These are phyloP conservation scores for Torulaspora indica DNA, from an alignment of 805 yeast species.

Conservation along the genomic window DNA sequence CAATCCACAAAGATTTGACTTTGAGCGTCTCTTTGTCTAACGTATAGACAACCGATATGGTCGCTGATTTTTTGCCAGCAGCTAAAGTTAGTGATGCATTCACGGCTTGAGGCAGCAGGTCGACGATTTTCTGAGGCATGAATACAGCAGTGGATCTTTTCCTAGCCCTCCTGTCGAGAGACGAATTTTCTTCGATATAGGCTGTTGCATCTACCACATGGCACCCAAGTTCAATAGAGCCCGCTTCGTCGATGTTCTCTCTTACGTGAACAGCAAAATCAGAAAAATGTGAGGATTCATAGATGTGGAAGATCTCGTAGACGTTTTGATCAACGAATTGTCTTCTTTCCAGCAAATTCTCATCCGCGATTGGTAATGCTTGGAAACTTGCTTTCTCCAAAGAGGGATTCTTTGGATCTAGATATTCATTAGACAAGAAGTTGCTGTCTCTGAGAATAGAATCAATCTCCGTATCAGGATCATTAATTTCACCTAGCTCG, in stretches of 20 bases:
- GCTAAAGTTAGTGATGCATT: constrained; percentile 57
- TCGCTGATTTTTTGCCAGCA: constrained; percentile 55
- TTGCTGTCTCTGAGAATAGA: constrained; percentile 86
- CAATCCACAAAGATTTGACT: constrained; percentile 71
- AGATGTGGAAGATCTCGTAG: constrained; percentile 35
- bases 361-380: constrained; percentile 24
- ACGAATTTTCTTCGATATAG: constrained; percentile 65
- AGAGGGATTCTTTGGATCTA: constrained; percentile 40
- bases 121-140: constrained; percentile 67
- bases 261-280: constrained; percentile 85
- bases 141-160: constrained; percentile 87
- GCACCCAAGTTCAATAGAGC: constrained; percentile 69
- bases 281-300: constrained; percentile 37
- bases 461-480: constrained; percentile 72
- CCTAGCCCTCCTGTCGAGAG: constrained; percentile 81
- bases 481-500: constrained; percentile 77
- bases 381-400: constrained; percentile 29
- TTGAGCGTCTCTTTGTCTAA: constrained; percentile 69
- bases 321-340: constrained; percentile 23
- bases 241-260: constrained; percentile 49
- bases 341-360: constrained; percentile 17
- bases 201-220: constrained; percentile 79
- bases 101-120: constrained; percentile 64
- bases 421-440: constrained; percentile 74
- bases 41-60: constrained; percentile 74